These are phyloP conservation scores for Xylaria sp. DNA, from an alignment of 2,329 filamentous ascomycete genomes.

Conservation along the genomic window DNA sequence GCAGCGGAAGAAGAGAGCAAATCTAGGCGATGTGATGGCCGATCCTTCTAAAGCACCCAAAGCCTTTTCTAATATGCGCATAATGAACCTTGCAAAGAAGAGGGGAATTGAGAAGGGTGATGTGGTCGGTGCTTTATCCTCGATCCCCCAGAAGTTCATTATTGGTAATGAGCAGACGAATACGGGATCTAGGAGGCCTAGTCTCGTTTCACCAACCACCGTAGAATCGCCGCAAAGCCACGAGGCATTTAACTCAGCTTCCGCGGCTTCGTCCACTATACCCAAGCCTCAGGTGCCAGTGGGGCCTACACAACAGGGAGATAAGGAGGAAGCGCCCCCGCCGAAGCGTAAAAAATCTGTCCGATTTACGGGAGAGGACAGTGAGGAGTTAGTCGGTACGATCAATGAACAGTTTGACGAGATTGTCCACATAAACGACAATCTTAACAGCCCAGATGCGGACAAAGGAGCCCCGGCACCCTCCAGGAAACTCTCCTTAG, in stretches of 20 bases:
- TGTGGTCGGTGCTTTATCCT: conserved; percentile 51
- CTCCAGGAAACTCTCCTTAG: conserved; percentile 42
- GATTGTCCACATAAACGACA: conserved; percentile 9
- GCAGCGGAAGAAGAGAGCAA: conserved; percentile 51
- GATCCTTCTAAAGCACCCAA: conserved; percentile 57
- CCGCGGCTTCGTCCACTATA: not conserved
- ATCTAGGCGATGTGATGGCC: conserved; percentile 54
- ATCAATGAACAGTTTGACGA: conserved; percentile 31
- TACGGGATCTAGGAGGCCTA: conserved; percentile 24
- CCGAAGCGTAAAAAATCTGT: conserved; percentile 54
- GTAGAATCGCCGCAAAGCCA: not conserved
- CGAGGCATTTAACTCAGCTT: not conserved
- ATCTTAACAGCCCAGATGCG: not conserved
- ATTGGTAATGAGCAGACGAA: conserved; percentile 41
- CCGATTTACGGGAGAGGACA: conserved; percentile 49
- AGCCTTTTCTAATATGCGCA: conserved; percentile 54
- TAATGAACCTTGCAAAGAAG: conserved; percentile 56
- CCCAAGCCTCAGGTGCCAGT: conserved; percentile 25
- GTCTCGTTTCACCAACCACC: conserved; percentile 18
- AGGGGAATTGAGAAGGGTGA: conserved; percentile 59
- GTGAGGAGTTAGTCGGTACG: conserved; percentile 38
- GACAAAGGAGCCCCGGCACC: not conserved
- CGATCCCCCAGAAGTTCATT: conserved; percentile 48
- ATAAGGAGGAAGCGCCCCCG: conserved; percentile 8
- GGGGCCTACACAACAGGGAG: conserved; percentile 8